Base-by-base conservation (phyloP, 2,329 filamentous ascomycete species). In the Cyanodermella asteris region DNA sequence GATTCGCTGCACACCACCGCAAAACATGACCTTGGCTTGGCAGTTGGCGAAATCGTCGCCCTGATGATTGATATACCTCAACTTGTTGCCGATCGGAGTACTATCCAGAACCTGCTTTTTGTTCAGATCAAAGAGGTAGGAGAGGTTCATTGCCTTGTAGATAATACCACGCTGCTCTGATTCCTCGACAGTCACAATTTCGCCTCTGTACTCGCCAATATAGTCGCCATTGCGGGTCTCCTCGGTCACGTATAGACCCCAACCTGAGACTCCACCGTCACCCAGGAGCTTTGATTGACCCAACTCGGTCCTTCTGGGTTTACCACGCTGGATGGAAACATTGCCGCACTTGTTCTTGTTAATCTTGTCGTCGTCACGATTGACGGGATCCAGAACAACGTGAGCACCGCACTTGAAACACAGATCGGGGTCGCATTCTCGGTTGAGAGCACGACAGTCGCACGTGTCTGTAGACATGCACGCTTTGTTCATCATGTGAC, bases 51-150 rank as follows among this genome's bases (percentile, higher is more conserved):
- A 51, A 31, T 57, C 51, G 22, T 46, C 43, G 23, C 57, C 53
- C 2, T 58, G 56, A 37, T 84, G 75, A 44, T 90, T 87, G 44
- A 87, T 78, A 47, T 81, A 87, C 4, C 78, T 67, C 23, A 73
- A 71, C 34, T 82, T 69, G 42, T 84, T 87, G 24, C 77, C 77
- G 34, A 73, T 73, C 20, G 68, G 67, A 12, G 72, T 75, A 5
- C 70, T 71, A 40, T 87, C 78, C 11, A 87, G 50, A 17, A 55
- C 53, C 35, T 63, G 58, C 7, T 48, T 41, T 47, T 32, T 39
- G 33, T 65, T 68, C 11, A 67, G 41, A 5, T 46, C 45, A 38
- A 68, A 68, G 2, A 64, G 44, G 32, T 65, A 55, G 14, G 46
- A 48, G n/a, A 44, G 34, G 5, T 38, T 39, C 15, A 44, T 40